Base-by-base conservation (phyloP, 2,329 filamentous ascomycete species). In the Tolypocladium ovalisporum region DNA sequence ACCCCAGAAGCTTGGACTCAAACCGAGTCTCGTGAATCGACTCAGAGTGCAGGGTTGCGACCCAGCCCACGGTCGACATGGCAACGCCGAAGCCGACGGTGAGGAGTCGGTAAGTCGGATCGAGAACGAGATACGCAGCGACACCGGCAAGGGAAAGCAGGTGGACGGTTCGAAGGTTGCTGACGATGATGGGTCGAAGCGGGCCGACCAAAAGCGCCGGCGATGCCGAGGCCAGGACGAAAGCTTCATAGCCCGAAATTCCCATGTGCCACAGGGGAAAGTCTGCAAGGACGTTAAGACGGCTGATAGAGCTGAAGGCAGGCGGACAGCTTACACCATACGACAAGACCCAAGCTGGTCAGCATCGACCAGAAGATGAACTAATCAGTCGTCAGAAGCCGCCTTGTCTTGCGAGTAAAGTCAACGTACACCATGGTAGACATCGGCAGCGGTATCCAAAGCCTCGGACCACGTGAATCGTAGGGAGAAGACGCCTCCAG, bases 211-310 rank as follows among this genome's bases (percentile, higher is more conserved):
- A 83, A 24, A 97, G 71, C 42, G 92, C 78, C 0, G 94, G 94
- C 5, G 92, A 89, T 55, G 93, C 72, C 4, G 90, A 93, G 54
- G 82, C 83, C 84, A 97, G 87, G 67, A 99, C 86, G 63, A 96
- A 79, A 49, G 86, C 87, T 74, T 99, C 94, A 68, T 94, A 99
- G 61, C 94, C 94, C 4, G 93, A 97, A 60, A 99, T 95, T 34
- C 94, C 94, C 94, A 99, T 99, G 71, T 97, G 85, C 94, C 94
- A 99, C 13, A 99, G 82, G 17, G 94, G 94, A 70, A 99, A 99
- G 73, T 95, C 88, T 90, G 54, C 44, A 51, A 29, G 51, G 19
- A 56, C 52, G 55, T 69, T 52, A 68, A n/a, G 64, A 40, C 34
- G 49, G 22, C 12, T 32, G 47, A 24, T 40, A 19, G 40, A 12